Evolutionary conservation across 176 grass and related monocot genomes (phyloP).

Genomic region (Thalia dealbata): DNA sequence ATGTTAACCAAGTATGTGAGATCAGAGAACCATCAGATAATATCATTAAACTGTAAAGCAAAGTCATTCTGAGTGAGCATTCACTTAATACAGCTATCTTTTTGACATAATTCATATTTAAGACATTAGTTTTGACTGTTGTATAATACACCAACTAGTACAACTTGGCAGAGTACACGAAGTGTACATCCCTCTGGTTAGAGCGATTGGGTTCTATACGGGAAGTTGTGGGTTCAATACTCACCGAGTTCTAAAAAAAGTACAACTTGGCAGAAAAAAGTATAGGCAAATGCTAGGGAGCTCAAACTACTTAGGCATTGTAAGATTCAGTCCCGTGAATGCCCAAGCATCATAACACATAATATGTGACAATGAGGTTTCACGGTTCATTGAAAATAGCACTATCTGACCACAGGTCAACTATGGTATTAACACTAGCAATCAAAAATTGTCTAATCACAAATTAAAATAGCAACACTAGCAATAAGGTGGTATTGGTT

Average conservation of each 20-base stretch:
- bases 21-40: neutral
- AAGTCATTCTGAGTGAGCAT: neutral
- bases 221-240: too few relatives aligned
- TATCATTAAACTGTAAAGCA: neutral
- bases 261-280: neutral
- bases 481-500: neutral
- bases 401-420: neutral
- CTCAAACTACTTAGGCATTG: too few relatives aligned
- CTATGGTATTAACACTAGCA: neutral
- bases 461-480: neutral
- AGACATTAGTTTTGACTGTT: too few relatives aligned
- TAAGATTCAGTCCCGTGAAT: neutral
- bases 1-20: slow-evolving; percentile 1
- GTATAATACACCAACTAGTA: neutral
- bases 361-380: neutral
- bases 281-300: neutral
- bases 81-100: neutral
- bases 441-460: too few relatives aligned
- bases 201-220: too few relatives aligned
- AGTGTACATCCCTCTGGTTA: too few relatives aligned
- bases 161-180: neutral
- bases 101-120: too few relatives aligned
- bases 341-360: neutral
- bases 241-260: too few relatives aligned
- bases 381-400: neutral